Conservation (phyloP, 2,329 filamentous ascomycete genomes). For the Fusarium heterosporum region DNA sequence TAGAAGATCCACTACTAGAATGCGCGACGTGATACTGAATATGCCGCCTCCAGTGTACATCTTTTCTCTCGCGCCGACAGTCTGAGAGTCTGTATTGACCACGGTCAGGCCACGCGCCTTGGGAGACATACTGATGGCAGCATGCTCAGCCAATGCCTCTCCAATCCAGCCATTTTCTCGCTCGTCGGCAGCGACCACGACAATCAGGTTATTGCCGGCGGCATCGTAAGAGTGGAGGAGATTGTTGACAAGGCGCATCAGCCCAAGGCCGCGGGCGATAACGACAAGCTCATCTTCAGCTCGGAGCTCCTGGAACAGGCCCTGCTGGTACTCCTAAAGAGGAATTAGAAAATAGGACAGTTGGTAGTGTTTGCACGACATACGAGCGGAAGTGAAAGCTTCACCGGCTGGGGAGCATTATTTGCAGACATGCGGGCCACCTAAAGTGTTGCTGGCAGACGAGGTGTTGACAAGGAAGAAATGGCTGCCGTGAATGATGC, state of each 20-base stretch:
- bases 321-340: slow-evolving; percentile 88
- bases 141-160: slow-evolving; percentile 94
- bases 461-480: slow-evolving; percentile 27
- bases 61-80: slow-evolving; percentile 86
- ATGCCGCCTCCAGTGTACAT: slow-evolving; percentile 91
- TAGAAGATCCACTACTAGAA: slow-evolving; percentile 91
- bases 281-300: slow-evolving; percentile 94
- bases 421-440: slow-evolving; percentile 62
- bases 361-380: neutral
- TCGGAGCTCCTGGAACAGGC: slow-evolving; percentile 90
- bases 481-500: slow-evolving; percentile 33
- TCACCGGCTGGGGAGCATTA: slow-evolving; percentile 75
- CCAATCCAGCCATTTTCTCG: slow-evolving; percentile 97
- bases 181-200: slow-evolving; percentile 90
- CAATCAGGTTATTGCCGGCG: slow-evolving; percentile 90
- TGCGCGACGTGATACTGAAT: slow-evolving; percentile 95
- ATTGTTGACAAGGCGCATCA: slow-evolving; percentile 94
- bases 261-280: slow-evolving; percentile 89
- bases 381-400: slow-evolving; percentile 77
- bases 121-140: slow-evolving; percentile 85
- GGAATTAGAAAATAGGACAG: slow-evolving; percentile 22
- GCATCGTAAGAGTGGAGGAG: slow-evolving; percentile 97
- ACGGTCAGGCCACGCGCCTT: slow-evolving; percentile 87
- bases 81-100: slow-evolving; percentile 95
- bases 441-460: slow-evolving; percentile 26